Evolutionary conservation across 78 protist genomes (phyloP).

Genomic region (Corallochytrium limacisporum): DNA sequence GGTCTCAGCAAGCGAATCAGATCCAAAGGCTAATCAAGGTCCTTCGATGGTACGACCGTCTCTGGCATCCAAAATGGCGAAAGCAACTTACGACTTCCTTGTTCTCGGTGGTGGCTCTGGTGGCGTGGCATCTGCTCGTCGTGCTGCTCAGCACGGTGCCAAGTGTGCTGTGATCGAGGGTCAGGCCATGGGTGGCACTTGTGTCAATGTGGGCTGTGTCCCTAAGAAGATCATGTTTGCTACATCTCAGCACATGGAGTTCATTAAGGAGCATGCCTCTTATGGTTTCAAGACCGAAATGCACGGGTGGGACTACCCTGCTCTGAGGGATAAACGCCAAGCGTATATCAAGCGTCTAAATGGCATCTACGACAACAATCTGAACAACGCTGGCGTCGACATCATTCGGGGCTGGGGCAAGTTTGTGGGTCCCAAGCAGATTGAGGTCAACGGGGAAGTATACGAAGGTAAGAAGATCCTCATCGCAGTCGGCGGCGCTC

Average conservation of each 20-base stretch:
- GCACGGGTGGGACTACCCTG: not conserved
- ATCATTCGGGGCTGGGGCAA: slow-evolving; percentile 36
- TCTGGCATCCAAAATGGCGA: too few species aligned
- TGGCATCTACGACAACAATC: slow-evolving; percentile 52
- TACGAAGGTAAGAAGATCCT: slow-evolving; percentile 56
- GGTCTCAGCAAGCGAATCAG: too few species aligned
- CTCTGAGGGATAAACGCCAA: slow-evolving; percentile 37
- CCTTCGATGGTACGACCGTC: too few species aligned
- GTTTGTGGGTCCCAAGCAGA: slow-evolving; percentile 35
- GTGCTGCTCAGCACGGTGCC: slow-evolving; percentile 37
- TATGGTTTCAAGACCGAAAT: slow-evolving; percentile 41
- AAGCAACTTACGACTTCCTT: slow-evolving; percentile 27
- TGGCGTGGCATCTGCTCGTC: slow-evolving; percentile 41
- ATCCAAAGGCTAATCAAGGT: too few species aligned
- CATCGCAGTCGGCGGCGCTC: slow-evolving; percentile 66
- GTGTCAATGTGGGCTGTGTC: slow-evolving; percentile 90
- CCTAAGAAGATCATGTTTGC: slow-evolving; percentile 82
- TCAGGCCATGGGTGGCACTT: slow-evolving; percentile 54
- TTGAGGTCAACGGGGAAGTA: slow-evolving; percentile 25
- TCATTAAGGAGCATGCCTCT: slow-evolving; percentile 15
- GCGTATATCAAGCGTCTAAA: slow-evolving; percentile 61
- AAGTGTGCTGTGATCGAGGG: slow-evolving; percentile 19
- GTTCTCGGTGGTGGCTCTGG: slow-evolving; percentile 54
- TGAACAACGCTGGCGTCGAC: slow-evolving; percentile 13
- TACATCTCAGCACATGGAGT: not conserved